Evolutionary conservation across 2,329 filamentous ascomycete genomes (phyloP).

Genomic region (Didymosphaeria variabile): DNA sequence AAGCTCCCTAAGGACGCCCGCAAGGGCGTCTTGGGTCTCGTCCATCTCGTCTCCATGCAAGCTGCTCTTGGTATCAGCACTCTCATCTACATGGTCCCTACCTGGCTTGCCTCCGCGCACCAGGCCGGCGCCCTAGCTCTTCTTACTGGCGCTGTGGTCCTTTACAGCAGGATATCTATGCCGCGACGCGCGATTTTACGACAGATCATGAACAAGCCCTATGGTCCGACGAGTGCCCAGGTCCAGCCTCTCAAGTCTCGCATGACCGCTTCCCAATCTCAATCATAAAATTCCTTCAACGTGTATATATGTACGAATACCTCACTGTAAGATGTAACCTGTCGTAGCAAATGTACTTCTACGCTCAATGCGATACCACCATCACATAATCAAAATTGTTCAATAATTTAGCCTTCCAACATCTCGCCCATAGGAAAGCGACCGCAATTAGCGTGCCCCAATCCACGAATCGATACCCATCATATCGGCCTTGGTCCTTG

Average conservation of each 20-base stretch:
- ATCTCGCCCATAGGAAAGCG: too few species aligned
- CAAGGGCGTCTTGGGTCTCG: slow-evolving; percentile 78
- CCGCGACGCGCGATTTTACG: slow-evolving; percentile 43
- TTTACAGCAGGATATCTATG: slow-evolving; percentile 67
- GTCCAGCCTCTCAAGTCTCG: slow-evolving; percentile 28
- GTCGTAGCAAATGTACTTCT: slow-evolving; percentile 9
- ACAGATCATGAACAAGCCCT: slow-evolving; percentile 37
- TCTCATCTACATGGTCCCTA: slow-evolving; percentile 92
- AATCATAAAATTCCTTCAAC: background rate
- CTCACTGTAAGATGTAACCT: slow-evolving; percentile 1
- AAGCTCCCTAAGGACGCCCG: slow-evolving; percentile 67
- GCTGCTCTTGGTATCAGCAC: slow-evolving; percentile 88
- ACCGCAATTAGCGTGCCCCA: too few species aligned
- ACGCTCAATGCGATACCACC: slow-evolving; percentile 4
- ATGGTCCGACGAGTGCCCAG: slow-evolving; percentile 24
- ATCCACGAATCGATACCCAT: too few species aligned
- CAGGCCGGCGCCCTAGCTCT: slow-evolving; percentile 90
- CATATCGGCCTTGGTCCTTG: too few species aligned
- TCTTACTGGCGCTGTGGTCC: slow-evolving; percentile 80
- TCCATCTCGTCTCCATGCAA: slow-evolving; percentile 84
- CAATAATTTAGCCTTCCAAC: too few species aligned
- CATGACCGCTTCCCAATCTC: background rate
- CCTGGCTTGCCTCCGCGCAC: slow-evolving; percentile 85
- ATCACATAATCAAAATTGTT: too few species aligned
- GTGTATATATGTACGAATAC: slow-evolving; percentile 3